Conservation (phyloP, 139 green algal species). For the Chlorella sp. region DNA sequence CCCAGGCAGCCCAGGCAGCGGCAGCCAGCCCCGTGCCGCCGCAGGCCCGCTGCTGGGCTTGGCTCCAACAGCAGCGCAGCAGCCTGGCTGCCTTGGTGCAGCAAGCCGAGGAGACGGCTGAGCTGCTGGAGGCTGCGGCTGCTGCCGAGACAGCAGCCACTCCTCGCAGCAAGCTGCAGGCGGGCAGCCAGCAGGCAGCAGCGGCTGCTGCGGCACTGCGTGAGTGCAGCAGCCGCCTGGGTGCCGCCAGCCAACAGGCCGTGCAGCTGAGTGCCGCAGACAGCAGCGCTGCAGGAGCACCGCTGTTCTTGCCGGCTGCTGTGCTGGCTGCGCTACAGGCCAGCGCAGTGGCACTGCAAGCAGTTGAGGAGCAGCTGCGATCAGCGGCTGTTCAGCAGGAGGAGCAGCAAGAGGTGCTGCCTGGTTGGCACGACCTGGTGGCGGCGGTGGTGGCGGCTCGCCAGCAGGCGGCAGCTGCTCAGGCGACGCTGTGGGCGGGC, state of each 20-base stretch:
- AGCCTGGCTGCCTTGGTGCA: conserved; percentile 43
- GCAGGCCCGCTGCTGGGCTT: conserved; percentile 3
- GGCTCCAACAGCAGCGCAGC: neutral
- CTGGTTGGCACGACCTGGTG: conserved; percentile 45
- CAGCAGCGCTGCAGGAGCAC: neutral
- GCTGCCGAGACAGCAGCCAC: conserved; percentile 22
- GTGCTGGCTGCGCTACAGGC: conserved; percentile 12
- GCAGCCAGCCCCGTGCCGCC: neutral
- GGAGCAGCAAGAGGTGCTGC: conserved; percentile 25
- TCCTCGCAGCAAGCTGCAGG: conserved; percentile 25
- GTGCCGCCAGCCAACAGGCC: neutral
- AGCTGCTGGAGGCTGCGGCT: conserved; percentile 50
- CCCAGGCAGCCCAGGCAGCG: neutral
- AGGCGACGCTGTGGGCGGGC: neutral
- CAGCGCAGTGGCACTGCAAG: conserved; percentile 14
- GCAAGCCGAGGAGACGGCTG: conserved; percentile 33
- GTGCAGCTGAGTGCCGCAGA: neutral
- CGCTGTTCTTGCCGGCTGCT: neutral
- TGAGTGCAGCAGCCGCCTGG: neutral
- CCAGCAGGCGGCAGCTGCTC: conserved; percentile 3
- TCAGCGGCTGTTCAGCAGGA: conserved; percentile 1
- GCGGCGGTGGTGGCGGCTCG: conserved; percentile 35
- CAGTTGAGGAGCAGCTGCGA: conserved; percentile 23
- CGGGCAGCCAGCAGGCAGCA: conserved; percentile 9
- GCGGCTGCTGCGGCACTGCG: neutral